Percentiles rank a stretch among this genome's conserved stretches.
Conservation (phyloP, 768 basidiomycete species). For the Suillus alpinus region DNA sequence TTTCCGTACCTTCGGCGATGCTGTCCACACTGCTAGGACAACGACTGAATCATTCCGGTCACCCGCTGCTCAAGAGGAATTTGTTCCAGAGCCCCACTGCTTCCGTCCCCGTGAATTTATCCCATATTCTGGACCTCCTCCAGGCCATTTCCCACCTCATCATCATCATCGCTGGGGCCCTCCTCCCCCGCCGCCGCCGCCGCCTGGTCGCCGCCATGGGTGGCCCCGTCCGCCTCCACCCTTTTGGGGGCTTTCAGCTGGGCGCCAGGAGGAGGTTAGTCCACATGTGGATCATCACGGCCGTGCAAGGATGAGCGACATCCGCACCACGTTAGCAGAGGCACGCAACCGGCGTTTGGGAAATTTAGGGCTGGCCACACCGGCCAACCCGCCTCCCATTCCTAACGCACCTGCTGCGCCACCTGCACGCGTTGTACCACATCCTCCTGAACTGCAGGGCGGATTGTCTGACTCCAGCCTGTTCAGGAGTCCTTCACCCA, state of each 20-base stretch:
- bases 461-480: background rate
- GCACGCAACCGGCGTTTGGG: conserved; percentile 2
- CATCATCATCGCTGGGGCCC: conserved; percentile 20
- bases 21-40: conserved; percentile 21
- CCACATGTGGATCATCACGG: background rate
- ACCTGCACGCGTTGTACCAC: background rate
- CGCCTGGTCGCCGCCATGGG: background rate
- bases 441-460: background rate
- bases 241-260: background rate
- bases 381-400: background rate
- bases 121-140: conserved; percentile 13
- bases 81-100: background rate
- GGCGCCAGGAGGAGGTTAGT: background rate
- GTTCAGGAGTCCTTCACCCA: conserved; percentile 1
- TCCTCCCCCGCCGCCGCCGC: background rate
- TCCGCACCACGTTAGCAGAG: background rate
- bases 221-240: conserved; percentile 2
- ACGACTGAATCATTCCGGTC: conserved; percentile 2
- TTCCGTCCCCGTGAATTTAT: conserved; percentile 7
- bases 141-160: conserved; percentile 15
- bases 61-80: background rate
- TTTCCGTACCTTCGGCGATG: conserved; percentile 49
- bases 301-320: background rate
- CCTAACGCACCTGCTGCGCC: background rate
- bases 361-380: background rate